phyloP scores from a whole-genome alignment of 179 eudicot species.

The Corrigiola litoralis region DNA sequence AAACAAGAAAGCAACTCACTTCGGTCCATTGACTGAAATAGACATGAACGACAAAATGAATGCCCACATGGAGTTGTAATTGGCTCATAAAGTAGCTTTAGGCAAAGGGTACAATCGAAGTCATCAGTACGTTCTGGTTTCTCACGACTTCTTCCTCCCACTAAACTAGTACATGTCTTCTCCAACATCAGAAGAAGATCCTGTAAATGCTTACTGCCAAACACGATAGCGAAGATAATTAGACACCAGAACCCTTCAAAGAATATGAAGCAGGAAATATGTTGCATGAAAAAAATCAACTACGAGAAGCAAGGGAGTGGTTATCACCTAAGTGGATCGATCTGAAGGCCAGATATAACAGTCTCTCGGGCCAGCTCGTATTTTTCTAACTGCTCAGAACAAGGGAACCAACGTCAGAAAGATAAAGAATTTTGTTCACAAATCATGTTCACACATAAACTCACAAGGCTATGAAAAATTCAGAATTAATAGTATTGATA shows the following conservation, averaged over 20 bases:
- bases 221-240: slow-evolving; percentile 14
- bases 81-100: slow-evolving; percentile 92
- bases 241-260: neutral
- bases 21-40: slow-evolving; percentile 97
- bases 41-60: slow-evolving; percentile 94
- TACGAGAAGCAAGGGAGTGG: slow-evolving; percentile 1
- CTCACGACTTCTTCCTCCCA: slow-evolving; percentile 41
- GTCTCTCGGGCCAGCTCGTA: slow-evolving; percentile 70
- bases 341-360: slow-evolving; percentile 72
- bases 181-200: slow-evolving; percentile 54
- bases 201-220: slow-evolving; percentile 40
- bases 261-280: neutral
- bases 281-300: slow-evolving; percentile 2
- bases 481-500: neutral
- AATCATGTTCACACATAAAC: neutral
- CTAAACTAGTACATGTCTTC: slow-evolving; percentile 33
- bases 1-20: slow-evolving; percentile 41
- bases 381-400: slow-evolving; percentile 72
- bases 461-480: slow-evolving; percentile 2
- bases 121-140: slow-evolving; percentile 83
- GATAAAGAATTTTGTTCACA: neutral
- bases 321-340: slow-evolving; percentile 79
- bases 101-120: slow-evolving; percentile 94
- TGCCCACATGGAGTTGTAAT: slow-evolving; percentile 98
- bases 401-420: slow-evolving; percentile 18